phyloP scores from a whole-genome alignment of 495 filamentous ascomycete genomes.

The Xylaria intraflava region DNA sequence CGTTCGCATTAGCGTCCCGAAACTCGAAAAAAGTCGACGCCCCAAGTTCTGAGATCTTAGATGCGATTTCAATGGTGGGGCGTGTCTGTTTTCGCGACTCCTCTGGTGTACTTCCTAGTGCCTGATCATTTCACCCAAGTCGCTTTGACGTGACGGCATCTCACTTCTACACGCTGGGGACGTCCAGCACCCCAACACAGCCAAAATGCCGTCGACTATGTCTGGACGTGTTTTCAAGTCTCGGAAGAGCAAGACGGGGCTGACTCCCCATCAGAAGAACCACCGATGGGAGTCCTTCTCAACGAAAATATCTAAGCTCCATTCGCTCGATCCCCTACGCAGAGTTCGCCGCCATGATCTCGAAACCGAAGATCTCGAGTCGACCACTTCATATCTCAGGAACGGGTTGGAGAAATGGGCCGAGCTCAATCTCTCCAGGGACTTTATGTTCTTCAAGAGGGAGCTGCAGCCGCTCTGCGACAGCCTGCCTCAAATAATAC shows the following conservation, averaged over 20 bases:
- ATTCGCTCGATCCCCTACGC: slow-evolving; percentile 78
- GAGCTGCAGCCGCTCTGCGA: slow-evolving; percentile 73
- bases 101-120: neutral
- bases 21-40: slow-evolving; percentile 14
- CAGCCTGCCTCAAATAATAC: slow-evolving; percentile 82
- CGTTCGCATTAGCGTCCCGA: slow-evolving; percentile 5
- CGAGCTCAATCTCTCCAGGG: slow-evolving; percentile 79
- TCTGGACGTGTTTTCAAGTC: slow-evolving; percentile 61
- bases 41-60: neutral
- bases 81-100: neutral
- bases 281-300: slow-evolving; percentile 92
- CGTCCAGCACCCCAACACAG: neutral
- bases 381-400: slow-evolving; percentile 71
- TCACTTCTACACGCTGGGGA: neutral
- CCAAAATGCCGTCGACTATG: slow-evolving; percentile 47
- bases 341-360: slow-evolving; percentile 75
- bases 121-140: neutral
- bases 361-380: slow-evolving; percentile 63
- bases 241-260: slow-evolving; percentile 54
- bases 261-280: slow-evolving; percentile 66
- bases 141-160: neutral
- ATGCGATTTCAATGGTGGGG: slow-evolving; percentile 11
- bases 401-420: slow-evolving; percentile 79
- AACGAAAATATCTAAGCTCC: slow-evolving; percentile 85
- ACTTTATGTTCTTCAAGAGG: slow-evolving; percentile 65